Evolutionary conservation across 192 early-diverging fungal species (phyloP).

Genomic region (Chytriomyces sp.): DNA sequence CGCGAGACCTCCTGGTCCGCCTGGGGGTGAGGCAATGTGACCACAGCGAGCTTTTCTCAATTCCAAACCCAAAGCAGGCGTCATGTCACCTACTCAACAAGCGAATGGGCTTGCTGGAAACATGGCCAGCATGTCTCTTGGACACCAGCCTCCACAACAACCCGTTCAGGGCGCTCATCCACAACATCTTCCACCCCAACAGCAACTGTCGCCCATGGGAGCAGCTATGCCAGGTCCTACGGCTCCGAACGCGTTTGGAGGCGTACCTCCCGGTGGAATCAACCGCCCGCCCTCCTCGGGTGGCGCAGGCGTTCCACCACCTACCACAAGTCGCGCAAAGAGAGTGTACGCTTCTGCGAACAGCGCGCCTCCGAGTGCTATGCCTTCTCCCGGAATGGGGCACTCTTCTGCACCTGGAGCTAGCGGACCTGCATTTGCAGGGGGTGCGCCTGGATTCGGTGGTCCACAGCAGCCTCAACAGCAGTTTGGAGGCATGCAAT

Average conservation of each 20-base stretch:
- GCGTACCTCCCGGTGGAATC: background rate
- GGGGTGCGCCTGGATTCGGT: background rate
- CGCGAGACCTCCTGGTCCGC: too few relatives aligned
- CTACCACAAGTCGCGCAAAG: conserved; percentile 15
- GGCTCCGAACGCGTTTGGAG: background rate
- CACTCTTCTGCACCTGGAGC: background rate
- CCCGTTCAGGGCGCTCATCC: background rate
- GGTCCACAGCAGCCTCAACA: conserved; percentile 5
- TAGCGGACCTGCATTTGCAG: background rate
- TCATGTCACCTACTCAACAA: conserved; percentile 5
- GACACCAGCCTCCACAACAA: background rate
- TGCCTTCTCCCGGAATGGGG: background rate
- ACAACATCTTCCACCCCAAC: conserved; percentile 31
- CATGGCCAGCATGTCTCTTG: conserved; percentile 2
- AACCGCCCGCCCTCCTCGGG: background rate
- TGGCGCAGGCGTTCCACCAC: background rate
- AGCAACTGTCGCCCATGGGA: conserved; percentile 21
- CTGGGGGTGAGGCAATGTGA: too few relatives aligned
- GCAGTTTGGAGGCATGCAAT: background rate
- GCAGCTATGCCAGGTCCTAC: conserved; percentile 13
- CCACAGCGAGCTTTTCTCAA: too few relatives aligned
- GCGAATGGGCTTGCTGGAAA: conserved; percentile 5
- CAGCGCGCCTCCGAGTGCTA: background rate
- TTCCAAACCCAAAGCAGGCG: too few relatives aligned
- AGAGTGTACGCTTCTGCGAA: conserved; percentile 13